These are phyloP conservation scores for Dryadomyces quercivorus DNA, from an alignment of 2,329 filamentous ascomycete genomes.

Conservation along the genomic window DNA sequence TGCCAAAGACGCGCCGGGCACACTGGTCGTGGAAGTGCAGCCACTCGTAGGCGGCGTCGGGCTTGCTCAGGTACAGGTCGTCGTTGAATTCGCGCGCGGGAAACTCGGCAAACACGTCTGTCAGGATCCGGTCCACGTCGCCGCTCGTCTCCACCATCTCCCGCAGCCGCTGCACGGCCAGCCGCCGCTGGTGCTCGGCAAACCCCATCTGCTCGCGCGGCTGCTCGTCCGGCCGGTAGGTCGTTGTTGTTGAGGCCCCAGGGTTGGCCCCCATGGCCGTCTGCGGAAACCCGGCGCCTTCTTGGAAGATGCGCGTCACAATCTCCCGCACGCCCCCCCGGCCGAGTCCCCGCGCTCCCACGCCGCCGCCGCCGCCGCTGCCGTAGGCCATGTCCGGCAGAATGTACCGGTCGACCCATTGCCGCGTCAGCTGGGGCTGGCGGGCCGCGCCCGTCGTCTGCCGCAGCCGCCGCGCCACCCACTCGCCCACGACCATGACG, in stretches of 20 bases:
- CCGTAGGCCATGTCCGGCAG: conserved; percentile 56
- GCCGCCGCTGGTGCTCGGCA: conserved; percentile 58
- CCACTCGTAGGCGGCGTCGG: conserved; percentile 83
- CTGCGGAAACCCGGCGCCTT: conserved; percentile 66
- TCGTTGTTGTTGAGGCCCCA: conserved; percentile 26
- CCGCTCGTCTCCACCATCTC: conserved; percentile 72
- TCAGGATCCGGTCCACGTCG: conserved; percentile 66
- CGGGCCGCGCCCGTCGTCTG: conserved; percentile 20
- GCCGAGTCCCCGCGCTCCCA: conserved; percentile 58
- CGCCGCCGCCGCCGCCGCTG: conserved; percentile 44
- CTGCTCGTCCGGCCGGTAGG: conserved; percentile 29
- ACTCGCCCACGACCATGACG: conserved; percentile 77
- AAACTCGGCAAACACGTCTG: conserved; percentile 77
- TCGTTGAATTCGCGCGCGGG: conserved; percentile 85
- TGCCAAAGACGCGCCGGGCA: conserved; percentile 64
- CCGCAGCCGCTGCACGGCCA: conserved; percentile 57
- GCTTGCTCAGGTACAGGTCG: conserved; percentile 81
- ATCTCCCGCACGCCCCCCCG: conserved; percentile 64
- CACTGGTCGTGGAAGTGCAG: conserved; percentile 83
- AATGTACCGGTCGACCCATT: conserved; percentile 66
- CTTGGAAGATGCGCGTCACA: conserved; percentile 64
- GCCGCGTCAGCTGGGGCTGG: conserved; percentile 45
- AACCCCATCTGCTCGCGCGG: conserved; percentile 54
- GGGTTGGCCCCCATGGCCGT: conserved; percentile 25
- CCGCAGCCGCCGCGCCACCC: conserved; percentile 64